Conservation (phyloP, 2,329 filamentous ascomycete genomes). For the Penicillium digitatum region DNA sequence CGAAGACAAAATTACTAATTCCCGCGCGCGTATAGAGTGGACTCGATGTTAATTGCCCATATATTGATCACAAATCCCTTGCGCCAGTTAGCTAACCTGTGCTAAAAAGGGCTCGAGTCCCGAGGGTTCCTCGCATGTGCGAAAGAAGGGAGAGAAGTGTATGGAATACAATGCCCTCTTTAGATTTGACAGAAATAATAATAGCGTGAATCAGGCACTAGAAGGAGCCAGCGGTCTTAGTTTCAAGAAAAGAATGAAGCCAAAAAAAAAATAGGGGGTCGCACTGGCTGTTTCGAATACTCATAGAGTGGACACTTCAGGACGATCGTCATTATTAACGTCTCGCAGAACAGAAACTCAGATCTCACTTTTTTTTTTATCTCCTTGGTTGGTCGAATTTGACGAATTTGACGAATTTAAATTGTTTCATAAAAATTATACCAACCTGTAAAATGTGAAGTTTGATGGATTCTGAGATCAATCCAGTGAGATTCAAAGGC, state of each 20-base stretch:
- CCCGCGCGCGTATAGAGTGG: neutral
- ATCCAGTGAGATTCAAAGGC: neutral
- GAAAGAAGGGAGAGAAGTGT: conserved; percentile 2
- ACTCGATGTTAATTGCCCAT: conserved; percentile 3
- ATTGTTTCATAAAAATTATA: neutral
- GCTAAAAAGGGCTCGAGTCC: conserved; percentile 20
- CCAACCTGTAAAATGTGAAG: neutral
- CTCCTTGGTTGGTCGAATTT: neutral
- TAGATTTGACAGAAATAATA: neutral
- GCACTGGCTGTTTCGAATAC: conserved; percentile 23
- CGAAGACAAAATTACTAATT: neutral
- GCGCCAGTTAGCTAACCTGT: conserved; percentile 12
- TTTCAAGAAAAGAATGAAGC: conserved; percentile 12
- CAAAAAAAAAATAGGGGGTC: conserved; percentile 6
- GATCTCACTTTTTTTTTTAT: neutral
- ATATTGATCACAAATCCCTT: conserved; percentile 5
- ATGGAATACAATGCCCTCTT: neutral
- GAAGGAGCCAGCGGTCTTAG: neutral
- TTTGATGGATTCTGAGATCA: neutral
- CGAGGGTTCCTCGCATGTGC: conserved; percentile 19
- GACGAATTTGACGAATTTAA: no score
- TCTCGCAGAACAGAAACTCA: conserved; percentile 1
- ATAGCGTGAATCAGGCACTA: neutral
- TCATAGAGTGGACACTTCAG: conserved; percentile 19
- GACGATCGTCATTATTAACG: conserved; percentile 24